A percentile compares a stretch with the other conserved stretches of the same genome.
Evolutionary conservation across 176 grass and related monocot species (phyloP).

Genomic region (Phyllostachys edulis): DNA sequence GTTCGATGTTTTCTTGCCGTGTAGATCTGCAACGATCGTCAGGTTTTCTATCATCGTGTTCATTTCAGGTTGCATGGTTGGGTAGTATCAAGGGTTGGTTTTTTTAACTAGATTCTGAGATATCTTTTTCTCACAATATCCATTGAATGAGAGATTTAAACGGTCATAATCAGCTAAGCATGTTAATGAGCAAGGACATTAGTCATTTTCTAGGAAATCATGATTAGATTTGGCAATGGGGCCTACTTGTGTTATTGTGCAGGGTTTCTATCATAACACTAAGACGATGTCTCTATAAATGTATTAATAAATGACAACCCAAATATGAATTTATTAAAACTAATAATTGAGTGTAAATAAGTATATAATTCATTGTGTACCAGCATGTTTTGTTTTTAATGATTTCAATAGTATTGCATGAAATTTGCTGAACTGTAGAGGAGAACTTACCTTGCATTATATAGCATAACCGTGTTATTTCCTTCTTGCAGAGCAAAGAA

Average conservation of each 20-base stretch:
- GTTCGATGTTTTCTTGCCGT: not conserved
- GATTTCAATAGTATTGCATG: too few relatives aligned
- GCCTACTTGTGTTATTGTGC: not conserved
- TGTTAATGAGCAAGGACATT: not conserved
- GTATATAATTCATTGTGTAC: not conserved
- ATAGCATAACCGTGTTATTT: constrained; percentile 22
- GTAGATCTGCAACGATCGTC: not conserved
- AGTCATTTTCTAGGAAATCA: not conserved
- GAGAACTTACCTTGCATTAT: not conserved
- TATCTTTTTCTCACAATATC: not conserved
- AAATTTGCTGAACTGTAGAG: too few relatives aligned
- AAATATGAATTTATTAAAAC: not conserved
- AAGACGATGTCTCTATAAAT: not conserved
- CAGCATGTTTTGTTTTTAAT: too few relatives aligned
- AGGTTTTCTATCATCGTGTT: not conserved
- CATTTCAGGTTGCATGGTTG: not conserved
- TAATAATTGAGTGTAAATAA: not conserved
- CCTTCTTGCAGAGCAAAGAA: constrained; percentile 64
- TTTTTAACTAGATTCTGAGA: not conserved
- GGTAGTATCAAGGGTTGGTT: not conserved
- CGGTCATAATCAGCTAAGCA: not conserved
- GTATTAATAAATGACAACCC: not conserved
- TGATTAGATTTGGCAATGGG: not conserved
- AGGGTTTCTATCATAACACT: not conserved
- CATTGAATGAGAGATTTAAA: not conserved